Conservation (phyloP, 2,329 filamentous ascomycete species). For the Claviceps sp. region DNA sequence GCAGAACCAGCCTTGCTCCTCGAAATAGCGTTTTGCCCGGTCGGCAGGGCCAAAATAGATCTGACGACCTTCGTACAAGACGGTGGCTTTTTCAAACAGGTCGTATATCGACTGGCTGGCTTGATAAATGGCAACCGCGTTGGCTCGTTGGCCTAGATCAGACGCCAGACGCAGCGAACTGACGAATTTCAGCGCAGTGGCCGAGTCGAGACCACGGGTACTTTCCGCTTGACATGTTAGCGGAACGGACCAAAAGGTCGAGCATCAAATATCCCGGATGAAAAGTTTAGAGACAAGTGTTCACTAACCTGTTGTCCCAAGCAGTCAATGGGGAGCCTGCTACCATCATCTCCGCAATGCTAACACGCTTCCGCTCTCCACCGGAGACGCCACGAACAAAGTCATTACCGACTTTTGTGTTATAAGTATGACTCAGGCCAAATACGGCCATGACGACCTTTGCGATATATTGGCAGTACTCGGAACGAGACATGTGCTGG, state of each 20-base stretch:
- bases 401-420: conserved; percentile 64
- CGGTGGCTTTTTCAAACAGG: conserved; percentile 60
- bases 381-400: conserved; percentile 59
- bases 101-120: conserved; percentile 60
- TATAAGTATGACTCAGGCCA: conserved; percentile 56
- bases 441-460: conserved; percentile 58
- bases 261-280: too few relatives aligned
- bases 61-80: conserved; percentile 64
- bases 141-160: conserved; percentile 48
- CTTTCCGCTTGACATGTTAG: conserved; percentile 12
- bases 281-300: not conserved
- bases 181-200: conserved; percentile 61
- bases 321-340: conserved; percentile 40
- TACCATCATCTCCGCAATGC: conserved; percentile 65
- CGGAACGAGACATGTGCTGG: conserved; percentile 44
- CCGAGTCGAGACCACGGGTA: conserved; percentile 60
- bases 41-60: conserved; percentile 59
- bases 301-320: conserved; percentile 55
- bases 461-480: conserved; percentile 49
- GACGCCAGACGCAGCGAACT: conserved; percentile 51
- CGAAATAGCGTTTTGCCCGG: conserved; percentile 51
- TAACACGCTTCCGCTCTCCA: conserved; percentile 66
- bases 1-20: conserved; percentile 54
- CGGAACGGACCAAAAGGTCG: too few relatives aligned
- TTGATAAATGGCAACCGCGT: conserved; percentile 59